phyloP scores from a whole-genome alignment of 2,329 filamentous ascomycete genomes.

The Fusarium coffeatum region DNA sequence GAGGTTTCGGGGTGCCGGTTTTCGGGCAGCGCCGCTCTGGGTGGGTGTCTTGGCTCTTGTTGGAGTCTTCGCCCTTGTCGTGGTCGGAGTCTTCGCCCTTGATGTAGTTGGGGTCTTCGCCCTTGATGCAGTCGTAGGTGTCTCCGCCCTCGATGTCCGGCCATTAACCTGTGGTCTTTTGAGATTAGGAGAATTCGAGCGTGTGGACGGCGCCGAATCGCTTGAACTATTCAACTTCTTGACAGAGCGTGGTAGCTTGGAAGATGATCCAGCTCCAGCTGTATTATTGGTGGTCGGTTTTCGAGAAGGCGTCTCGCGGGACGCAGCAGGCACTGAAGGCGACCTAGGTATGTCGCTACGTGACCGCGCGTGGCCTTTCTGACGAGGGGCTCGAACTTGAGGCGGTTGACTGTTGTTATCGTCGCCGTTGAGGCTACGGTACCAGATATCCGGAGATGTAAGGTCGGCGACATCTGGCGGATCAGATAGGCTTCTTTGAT shows the following conservation, averaged over 20 bases:
- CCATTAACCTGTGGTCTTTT: slow-evolving; percentile 58
- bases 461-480: slow-evolving; percentile 65
- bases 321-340: slow-evolving; percentile 48
- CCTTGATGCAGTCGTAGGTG: slow-evolving; percentile 50
- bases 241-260: slow-evolving; percentile 60
- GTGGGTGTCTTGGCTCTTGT: slow-evolving; percentile 60
- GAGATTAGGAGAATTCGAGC: slow-evolving; percentile 66
- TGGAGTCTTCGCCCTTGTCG: slow-evolving; percentile 56
- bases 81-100: slow-evolving; percentile 55
- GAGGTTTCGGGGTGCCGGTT: slow-evolving; percentile 56
- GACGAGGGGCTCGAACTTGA: slow-evolving; percentile 39
- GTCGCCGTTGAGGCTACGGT: slow-evolving; percentile 56
- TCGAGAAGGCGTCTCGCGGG: slow-evolving; percentile 50
- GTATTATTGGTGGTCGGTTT: slow-evolving; percentile 43
- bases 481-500: slow-evolving; percentile 67
- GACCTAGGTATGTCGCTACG: slow-evolving; percentile 69
- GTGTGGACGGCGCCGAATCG: slow-evolving; percentile 61
- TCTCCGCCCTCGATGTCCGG: slow-evolving; percentile 53
- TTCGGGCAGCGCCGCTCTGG: slow-evolving; percentile 51
- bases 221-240: slow-evolving; percentile 59
- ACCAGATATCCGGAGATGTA: slow-evolving; percentile 75
- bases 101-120: slow-evolving; percentile 54
- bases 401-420: slow-evolving; percentile 35
- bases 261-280: slow-evolving; percentile 49
- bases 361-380: slow-evolving; percentile 59